Base-by-base conservation (phyloP, 1,139 yeast species). In the Blastobotrys petasosporus region DNA sequence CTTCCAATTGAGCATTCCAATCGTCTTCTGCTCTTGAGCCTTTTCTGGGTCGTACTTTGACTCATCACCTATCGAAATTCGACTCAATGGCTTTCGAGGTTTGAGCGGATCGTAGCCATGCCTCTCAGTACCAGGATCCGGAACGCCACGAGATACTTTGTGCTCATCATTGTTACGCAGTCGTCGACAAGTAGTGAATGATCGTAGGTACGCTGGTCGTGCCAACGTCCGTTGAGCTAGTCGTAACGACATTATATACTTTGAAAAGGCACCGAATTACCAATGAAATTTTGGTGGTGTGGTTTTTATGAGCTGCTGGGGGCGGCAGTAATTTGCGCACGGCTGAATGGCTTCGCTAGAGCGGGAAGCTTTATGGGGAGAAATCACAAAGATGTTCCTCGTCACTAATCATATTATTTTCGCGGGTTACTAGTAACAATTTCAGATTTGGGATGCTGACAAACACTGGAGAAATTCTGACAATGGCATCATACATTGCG, bases 1-100 rank as follows among this genome's bases (percentile, higher is more conserved):
- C 60, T 84, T 85, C 95, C 96, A 87, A n/a, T 92, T 77, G 20
- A 92, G 78, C 63, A 85, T 82, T 54, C 85, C 92, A 45, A 84
- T 65, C 12, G 56, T 64, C 63, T 51, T 63, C 68, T 39, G 68
- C 62, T 52, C 62, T 54, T 41, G 65, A 53, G 53, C 49, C 47
- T 56, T 41, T 42, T 51, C 54, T 20, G 52, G 53, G 34, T 59
- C 52, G 34, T 51, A 39, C 13, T 51, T 52, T 16, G 73, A 71
- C 49, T 55, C 76, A 34, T 57, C 76, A 58, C 87, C 74, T 52
- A 82, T 63, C 37, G 82, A 74, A 52, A 79, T 69, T 61, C 85
- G 58, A 55, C 76, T 72, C 50, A 74, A 54, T 8, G 77, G 77
- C 53, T 73, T 73, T 50, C 68, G 64, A 37, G 68, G 65, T 42